These are phyloP conservation scores for Jacaranda mimosifolia DNA, from an alignment of 257 asterid species.

Conservation along the genomic window DNA sequence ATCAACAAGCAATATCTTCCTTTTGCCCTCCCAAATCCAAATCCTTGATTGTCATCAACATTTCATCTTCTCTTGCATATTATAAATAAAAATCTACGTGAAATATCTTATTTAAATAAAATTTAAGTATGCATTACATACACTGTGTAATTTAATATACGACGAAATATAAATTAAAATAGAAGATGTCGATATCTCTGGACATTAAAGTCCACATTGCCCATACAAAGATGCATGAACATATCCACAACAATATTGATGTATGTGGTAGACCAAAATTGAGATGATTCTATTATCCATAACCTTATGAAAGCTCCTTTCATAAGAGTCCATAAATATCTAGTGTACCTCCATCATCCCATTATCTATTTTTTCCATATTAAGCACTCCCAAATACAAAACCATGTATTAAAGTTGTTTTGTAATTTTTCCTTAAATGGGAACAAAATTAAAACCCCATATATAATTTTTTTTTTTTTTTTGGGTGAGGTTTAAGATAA, in stretches of 20 bases:
- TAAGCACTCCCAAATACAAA: constrained; percentile 46
- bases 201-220: too few species aligned
- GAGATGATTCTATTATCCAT: constrained; percentile 10
- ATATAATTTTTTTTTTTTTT: constrained; percentile 41
- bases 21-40: too few species aligned
- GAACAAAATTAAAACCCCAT: constrained; percentile 66
- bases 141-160: too few species aligned
- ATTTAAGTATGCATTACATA: too few species aligned
- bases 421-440: constrained; percentile 68
- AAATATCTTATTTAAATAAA: too few species aligned
- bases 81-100: too few species aligned
- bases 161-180: too few species aligned
- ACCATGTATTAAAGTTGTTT: constrained; percentile 57
- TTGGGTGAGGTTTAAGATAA: constrained; percentile 63
- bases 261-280: constrained; percentile 8
- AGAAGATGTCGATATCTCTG: too few species aligned
- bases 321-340: constrained; percentile 37
- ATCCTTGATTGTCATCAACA: too few species aligned
- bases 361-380: constrained; percentile 57
- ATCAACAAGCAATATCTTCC: too few species aligned
- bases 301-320: constrained; percentile 41
- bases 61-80: too few species aligned
- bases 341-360: constrained; percentile 53
- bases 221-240: constrained; percentile 21
- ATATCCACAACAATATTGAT: background rate